Percentiles rank a stretch among this genome's conserved stretches.
Evolutionary conservation across 768 basidiomycete species (phyloP).

Genomic region (Amyloporia xantha): DNA sequence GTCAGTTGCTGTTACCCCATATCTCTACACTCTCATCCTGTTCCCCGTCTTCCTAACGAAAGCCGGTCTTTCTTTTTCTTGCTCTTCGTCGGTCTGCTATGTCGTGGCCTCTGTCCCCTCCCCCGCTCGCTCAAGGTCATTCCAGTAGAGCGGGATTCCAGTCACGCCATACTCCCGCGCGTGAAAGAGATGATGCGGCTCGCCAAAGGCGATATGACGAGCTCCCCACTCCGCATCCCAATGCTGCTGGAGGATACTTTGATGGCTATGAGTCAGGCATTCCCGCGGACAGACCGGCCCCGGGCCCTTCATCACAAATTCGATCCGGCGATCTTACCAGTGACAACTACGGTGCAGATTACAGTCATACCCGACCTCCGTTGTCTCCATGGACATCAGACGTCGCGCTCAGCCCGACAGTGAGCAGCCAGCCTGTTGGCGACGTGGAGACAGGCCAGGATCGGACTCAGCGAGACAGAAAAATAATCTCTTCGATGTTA

Average conservation of each 20-base stretch:
- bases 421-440: not conserved
- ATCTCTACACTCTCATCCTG: no score
- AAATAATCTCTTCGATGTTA: not conserved
- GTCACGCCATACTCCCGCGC: not conserved
- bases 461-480: not conserved
- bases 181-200: not conserved
- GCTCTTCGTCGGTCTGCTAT: no score
- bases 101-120: no score
- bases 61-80: no score
- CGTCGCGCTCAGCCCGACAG: not conserved
- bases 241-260: conserved; percentile 8
- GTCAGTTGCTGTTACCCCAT: no score
- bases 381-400: not conserved
- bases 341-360: not conserved
- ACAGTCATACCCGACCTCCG: not conserved
- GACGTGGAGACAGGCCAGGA: not conserved
- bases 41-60: no score
- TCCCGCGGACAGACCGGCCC: not conserved
- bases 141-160: not conserved
- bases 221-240: conserved; percentile 11
- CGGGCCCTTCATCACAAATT: not conserved
- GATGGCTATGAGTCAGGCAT: not conserved
- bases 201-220: not conserved
- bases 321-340: not conserved
- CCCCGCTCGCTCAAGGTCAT: not conserved